Evolutionary conservation across 306 rosid species (phyloP), one percentile per base, ranked within the genome.

Genomic region (Quercus suber): DNA sequence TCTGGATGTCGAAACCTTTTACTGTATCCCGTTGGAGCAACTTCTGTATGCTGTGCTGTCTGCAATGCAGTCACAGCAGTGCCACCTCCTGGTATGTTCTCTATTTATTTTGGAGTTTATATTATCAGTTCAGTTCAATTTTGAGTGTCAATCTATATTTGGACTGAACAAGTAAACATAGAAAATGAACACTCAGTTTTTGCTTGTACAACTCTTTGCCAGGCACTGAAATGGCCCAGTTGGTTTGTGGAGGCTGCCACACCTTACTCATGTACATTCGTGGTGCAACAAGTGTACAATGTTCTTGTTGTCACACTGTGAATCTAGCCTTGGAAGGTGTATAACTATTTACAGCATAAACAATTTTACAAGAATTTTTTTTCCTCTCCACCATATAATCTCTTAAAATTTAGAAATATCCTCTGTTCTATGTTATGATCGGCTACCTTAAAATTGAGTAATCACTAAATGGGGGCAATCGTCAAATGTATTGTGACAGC

Each of bases 171-270:
- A 64, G 70, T 17, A 64, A 20, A 30, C 70, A 68, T 12, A n/a
- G 20, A 27, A 8, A 71, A 80, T 55, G 18, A 61, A 76, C 53
- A 67, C 43, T 49, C 41, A 75, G 53, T 28, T 68, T 69, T 18
- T 74, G 20, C 31, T 15, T 78, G 49, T 41, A 35, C 14, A 9
- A 58, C 61, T 70, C 9, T 80, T 73, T 25, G 41, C 51, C 87
- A 95, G 99, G 99, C 82, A 95, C 99, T 69, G 98, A 95, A 91
- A 93, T 93, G 99, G 99, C 99, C n/a, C 99, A 95, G 87, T 84
- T 95, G 84, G 92, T 95, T 37, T 95, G 99, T 53, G 97, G 93
- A 82, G 98, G 97, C 74, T 93, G 99, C 94, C 99, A 93, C 78
- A 96, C 98, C 73, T 82, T 96, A 60, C 99, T 96, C 69, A 96